Evolutionary conservation across 192 early-diverging fungal species (phyloP).

Genomic region (Coemansia sp.): DNA sequence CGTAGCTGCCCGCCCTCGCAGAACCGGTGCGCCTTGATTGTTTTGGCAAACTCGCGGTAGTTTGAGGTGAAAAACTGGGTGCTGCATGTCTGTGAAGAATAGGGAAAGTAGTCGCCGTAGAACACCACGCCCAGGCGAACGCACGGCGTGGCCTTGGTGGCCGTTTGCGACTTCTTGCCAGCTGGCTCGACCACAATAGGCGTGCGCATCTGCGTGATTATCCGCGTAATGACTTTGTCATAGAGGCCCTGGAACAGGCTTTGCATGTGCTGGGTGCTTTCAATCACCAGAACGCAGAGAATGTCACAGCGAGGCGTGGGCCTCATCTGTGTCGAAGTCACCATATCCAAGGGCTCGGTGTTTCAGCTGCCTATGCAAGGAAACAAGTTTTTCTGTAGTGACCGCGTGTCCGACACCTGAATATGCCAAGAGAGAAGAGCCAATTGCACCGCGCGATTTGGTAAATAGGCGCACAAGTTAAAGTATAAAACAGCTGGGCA

Average conservation of each 20-base stretch:
- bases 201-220: slow-evolving; percentile 48
- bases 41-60: slow-evolving; percentile 52
- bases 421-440: too few relatives aligned
- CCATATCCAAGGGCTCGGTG: slow-evolving; percentile 14
- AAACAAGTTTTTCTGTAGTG: too few relatives aligned
- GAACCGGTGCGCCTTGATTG: slow-evolving; percentile 46
- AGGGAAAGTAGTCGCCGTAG: slow-evolving; percentile 53
- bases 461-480: too few relatives aligned
- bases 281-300: slow-evolving; percentile 50
- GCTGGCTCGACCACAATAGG: slow-evolving; percentile 31
- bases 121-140: slow-evolving; percentile 53
- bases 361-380: too few relatives aligned
- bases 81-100: slow-evolving; percentile 43
- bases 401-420: too few relatives aligned
- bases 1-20: slow-evolving; percentile 45
- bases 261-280: slow-evolving; percentile 51
- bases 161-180: slow-evolving; percentile 22
- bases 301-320: slow-evolving; percentile 49
- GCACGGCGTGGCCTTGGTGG: slow-evolving; percentile 45
- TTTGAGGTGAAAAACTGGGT: slow-evolving; percentile 55
- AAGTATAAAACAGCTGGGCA: too few relatives aligned
- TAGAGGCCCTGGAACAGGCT: slow-evolving; percentile 43
- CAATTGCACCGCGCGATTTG: too few relatives aligned
- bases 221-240: slow-evolving; percentile 36
- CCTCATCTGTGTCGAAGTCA: slow-evolving; percentile 44